A percentile compares a stretch with the other conserved stretches of the same genome.
Evolutionary conservation across 805 yeast species (phyloP).

Genomic region (Hemisphaericaspora nanyangensis): DNA sequence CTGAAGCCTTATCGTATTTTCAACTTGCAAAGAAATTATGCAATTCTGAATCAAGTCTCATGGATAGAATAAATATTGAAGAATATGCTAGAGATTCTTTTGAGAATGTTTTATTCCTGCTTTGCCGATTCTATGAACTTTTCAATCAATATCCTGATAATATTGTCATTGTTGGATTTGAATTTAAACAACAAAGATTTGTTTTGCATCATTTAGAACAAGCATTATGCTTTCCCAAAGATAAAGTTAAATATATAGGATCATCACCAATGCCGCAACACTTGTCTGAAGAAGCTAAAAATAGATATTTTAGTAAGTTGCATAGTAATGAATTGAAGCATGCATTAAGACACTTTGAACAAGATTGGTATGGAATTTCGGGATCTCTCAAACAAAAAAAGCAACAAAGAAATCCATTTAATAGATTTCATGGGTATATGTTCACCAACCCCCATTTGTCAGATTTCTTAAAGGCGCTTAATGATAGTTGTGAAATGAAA

Average conservation of each 20-base stretch:
- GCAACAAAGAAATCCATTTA: slow-evolving; percentile 53
- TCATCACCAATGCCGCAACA: slow-evolving; percentile 51
- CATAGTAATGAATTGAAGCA: slow-evolving; percentile 43
- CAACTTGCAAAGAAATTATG: slow-evolving; percentile 36
- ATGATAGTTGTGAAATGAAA: slow-evolving; percentile 1
- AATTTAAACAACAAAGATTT: slow-evolving; percentile 65
- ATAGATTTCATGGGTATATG: slow-evolving; percentile 36
- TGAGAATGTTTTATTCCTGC: slow-evolving; percentile 66
- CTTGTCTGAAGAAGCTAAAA: slow-evolving; percentile 15
- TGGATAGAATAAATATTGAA: slow-evolving; percentile 45
- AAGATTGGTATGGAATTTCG: slow-evolving; percentile 57
- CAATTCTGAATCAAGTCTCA: slow-evolving; percentile 10
- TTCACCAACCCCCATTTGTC: slow-evolving; percentile 18
- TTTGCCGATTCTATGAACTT: slow-evolving; percentile 49
- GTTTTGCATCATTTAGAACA: slow-evolving; percentile 45
- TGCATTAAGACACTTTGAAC: slow-evolving; percentile 52
- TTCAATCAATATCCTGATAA: slow-evolving; percentile 44
- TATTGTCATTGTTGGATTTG: slow-evolving; percentile 67
- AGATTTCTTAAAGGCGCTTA: slow-evolving; percentile 12
- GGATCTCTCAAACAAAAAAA: slow-evolving; percentile 47
- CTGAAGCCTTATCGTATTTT: slow-evolving; percentile 61
- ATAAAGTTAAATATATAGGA: slow-evolving; percentile 48
- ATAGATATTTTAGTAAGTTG: slow-evolving; percentile 46
- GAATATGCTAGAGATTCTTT: slow-evolving; percentile 78
- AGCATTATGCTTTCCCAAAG: slow-evolving; percentile 42